Evolutionary conservation across 148 eudicot genomes (phyloP).

Genomic region (Nepenthes mirabilis): DNA sequence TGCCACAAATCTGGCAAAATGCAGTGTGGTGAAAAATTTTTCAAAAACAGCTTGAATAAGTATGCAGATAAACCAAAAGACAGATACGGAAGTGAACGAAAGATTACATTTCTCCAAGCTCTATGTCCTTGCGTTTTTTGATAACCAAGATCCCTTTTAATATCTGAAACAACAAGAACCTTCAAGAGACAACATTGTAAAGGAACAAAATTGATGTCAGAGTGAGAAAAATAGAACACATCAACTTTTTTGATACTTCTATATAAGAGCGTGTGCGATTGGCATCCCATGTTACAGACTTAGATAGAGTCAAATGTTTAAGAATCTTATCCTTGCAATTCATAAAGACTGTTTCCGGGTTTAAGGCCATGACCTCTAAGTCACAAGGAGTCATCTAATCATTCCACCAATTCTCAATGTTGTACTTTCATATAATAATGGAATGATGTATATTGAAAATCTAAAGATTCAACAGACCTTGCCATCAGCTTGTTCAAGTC

Average conservation of each 20-base stretch:
- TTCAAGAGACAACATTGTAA: slow-evolving; percentile 13
- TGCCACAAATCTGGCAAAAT: slow-evolving; percentile 42
- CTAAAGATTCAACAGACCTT: slow-evolving; percentile 29
- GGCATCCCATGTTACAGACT: too few relatives aligned
- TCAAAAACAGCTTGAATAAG: not conserved
- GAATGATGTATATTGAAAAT: not conserved
- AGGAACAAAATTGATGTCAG: slow-evolving; percentile 6
- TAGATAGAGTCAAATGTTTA: too few relatives aligned
- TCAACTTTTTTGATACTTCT: not conserved
- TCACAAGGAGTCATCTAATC: too few relatives aligned
- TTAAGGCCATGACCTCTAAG: too few relatives aligned
- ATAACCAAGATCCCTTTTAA: slow-evolving; percentile 83
- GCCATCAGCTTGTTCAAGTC: slow-evolving; percentile 77
- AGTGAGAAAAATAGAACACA: not conserved
- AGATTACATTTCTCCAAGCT: slow-evolving; percentile 86
- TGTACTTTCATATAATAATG: too few relatives aligned
- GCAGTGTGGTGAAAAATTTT: slow-evolving; percentile 5
- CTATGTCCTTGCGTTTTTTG: slow-evolving; percentile 53
- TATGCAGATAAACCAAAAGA: not conserved
- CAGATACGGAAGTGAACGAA: not conserved
- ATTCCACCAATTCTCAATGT: too few relatives aligned
- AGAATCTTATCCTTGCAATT: too few relatives aligned
- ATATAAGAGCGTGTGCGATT: not conserved
- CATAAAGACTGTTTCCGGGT: too few relatives aligned
- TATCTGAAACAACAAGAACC: slow-evolving; percentile 84